Evolutionary conservation across 148 eudicot genomes (phyloP).

Genomic region (Cornus florida): DNA sequence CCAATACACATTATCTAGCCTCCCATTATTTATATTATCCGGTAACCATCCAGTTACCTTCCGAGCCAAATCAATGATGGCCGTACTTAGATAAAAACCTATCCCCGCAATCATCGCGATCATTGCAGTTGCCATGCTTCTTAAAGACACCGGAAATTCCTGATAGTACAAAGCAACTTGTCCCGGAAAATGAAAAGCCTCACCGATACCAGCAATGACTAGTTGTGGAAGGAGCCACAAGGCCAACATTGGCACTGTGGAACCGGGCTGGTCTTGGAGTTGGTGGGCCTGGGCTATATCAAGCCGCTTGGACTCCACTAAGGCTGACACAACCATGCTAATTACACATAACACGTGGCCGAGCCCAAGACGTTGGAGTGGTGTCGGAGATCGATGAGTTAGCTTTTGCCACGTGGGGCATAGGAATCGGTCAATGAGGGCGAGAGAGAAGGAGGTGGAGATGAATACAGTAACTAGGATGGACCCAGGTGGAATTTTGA

Average conservation of each 20-base stretch:
- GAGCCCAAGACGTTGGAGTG: slow-evolving; percentile 36
- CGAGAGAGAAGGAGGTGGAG: slow-evolving; percentile 19
- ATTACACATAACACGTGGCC: slow-evolving; percentile 32
- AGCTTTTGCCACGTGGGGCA: slow-evolving; percentile 31
- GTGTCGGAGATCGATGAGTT: slow-evolving; percentile 16
- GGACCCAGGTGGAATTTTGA: slow-evolving; percentile 39
- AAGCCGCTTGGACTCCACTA: slow-evolving; percentile 29
- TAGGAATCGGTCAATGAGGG: slow-evolving; percentile 25
- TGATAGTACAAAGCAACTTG: slow-evolving; percentile 38
- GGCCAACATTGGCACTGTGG: slow-evolving; percentile 30
- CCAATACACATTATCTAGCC: slow-evolving; percentile 47
- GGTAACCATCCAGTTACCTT: slow-evolving; percentile 40
- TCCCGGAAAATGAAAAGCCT: slow-evolving; percentile 35
- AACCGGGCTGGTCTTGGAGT: background rate
- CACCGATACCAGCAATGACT: slow-evolving; percentile 22
- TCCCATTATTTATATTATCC: slow-evolving; percentile 37
- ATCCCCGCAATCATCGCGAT: slow-evolving; percentile 17
- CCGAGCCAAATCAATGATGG: slow-evolving; percentile 19
- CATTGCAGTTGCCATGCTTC: slow-evolving; percentile 23
- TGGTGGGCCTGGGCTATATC: background rate
- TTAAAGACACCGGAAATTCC: slow-evolving; percentile 39
- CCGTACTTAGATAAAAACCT: slow-evolving; percentile 26
- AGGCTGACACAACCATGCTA: slow-evolving; percentile 40
- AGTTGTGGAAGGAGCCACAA: slow-evolving; percentile 27
- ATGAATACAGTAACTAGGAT: slow-evolving; percentile 30